These are phyloP conservation scores for Pyrrhoderma noxium DNA, from an alignment of 1,284 basidiomycete genomes.

Conservation along the genomic window DNA sequence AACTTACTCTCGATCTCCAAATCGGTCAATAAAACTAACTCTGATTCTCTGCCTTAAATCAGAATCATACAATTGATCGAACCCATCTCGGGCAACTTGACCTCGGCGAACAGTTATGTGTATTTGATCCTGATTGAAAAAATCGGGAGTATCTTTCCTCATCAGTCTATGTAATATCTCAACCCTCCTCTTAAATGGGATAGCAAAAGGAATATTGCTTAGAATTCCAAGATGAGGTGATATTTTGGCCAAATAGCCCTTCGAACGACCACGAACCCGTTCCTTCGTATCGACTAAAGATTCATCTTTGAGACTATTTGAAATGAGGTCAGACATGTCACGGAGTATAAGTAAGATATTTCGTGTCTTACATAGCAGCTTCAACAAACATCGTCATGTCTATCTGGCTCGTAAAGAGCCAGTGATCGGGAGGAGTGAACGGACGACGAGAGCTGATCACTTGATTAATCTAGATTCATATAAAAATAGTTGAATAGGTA, in stretches of 20 bases:
- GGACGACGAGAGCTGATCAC: conserved; percentile 63
- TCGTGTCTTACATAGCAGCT: conserved; percentile 66
- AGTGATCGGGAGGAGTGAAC: conserved; percentile 79
- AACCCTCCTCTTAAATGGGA: conserved; percentile 89
- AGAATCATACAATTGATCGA: conserved; percentile 68
- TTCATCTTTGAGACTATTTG: conserved; percentile 50
- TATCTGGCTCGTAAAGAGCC: conserved; percentile 74
- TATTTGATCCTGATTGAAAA: too few species aligned
- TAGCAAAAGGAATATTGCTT: conserved; percentile 94
- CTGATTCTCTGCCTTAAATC: conserved; percentile 76
- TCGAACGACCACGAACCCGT: conserved; percentile 23
- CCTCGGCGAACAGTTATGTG: conserved; percentile 66
- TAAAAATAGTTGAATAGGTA: neutral
- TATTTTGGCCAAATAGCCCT: conserved; percentile 66
- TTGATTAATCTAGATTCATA: conserved; percentile 15
- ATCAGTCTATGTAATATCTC: conserved; percentile 69
- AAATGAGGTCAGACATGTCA: neutral
- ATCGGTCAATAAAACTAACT: conserved; percentile 90
- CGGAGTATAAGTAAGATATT: neutral
- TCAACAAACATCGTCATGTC: conserved; percentile 86
- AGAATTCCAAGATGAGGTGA: conserved; percentile 86
- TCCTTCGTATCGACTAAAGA: conserved; percentile 34
- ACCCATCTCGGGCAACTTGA: conserved; percentile 83
- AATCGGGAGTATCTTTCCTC: conserved; percentile 13
- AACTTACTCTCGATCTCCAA: conserved; percentile 73